These are phyloP conservation scores for Hypsizygus marmoreus DNA, from an alignment of 768 basidiomycete genomes.

Conservation along the genomic window DNA sequence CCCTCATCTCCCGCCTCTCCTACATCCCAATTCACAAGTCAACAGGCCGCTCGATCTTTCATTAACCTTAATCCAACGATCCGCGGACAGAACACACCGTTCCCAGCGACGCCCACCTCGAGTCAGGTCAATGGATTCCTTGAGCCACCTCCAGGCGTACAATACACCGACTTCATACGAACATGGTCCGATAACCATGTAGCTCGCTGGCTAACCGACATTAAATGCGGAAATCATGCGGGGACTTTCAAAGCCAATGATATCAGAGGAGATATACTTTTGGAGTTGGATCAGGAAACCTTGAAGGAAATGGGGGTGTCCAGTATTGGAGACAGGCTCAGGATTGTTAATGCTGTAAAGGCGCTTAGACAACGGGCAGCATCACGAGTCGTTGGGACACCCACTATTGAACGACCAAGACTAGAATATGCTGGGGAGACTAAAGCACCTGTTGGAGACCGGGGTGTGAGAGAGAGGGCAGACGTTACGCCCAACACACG, in stretches of 20 bases:
- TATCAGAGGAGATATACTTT: slow-evolving; percentile 86
- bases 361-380: slow-evolving; percentile 62
- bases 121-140: slow-evolving; percentile 32
- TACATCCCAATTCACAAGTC: slow-evolving; percentile 36
- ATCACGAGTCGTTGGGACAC: slow-evolving; percentile 22
- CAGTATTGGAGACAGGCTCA: slow-evolving; percentile 89
- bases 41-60: slow-evolving; percentile 42
- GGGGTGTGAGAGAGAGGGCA: slow-evolving; percentile 14
- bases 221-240: slow-evolving; percentile 72
- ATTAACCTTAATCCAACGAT: slow-evolving; percentile 37
- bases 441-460: neutral
- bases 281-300: slow-evolving; percentile 86
- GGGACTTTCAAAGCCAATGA: slow-evolving; percentile 80
- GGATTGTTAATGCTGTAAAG: slow-evolving; percentile 86
- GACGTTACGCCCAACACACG: slow-evolving; percentile 31
- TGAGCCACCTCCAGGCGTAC: slow-evolving; percentile 60
- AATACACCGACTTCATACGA: slow-evolving; percentile 63
- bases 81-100: slow-evolving; percentile 44
- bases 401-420: slow-evolving; percentile 18
- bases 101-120: slow-evolving; percentile 41
- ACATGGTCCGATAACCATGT: slow-evolving; percentile 77
- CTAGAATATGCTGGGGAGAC: slow-evolving; percentile 9
- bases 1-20: slow-evolving; percentile 48
- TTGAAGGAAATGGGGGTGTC: slow-evolving; percentile 89
- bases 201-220: slow-evolving; percentile 75